A percentile compares a stretch with the other conserved stretches of the same genome.
phyloP scores from a whole-genome alignment of 352 stramenopile genomes.

The Globisporangium mamillatum region DNA sequence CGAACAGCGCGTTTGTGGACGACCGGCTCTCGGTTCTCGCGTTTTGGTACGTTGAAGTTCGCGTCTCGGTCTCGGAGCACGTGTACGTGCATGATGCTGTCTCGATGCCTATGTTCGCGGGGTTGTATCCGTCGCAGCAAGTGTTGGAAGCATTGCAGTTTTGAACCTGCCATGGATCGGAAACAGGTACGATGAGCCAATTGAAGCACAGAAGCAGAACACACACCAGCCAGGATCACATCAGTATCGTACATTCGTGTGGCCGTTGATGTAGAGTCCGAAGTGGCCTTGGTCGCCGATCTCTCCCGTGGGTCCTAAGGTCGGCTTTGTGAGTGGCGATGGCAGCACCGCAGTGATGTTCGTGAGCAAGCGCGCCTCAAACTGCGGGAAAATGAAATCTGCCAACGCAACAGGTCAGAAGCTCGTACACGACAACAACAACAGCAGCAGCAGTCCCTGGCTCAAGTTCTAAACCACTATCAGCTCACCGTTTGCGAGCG shows the following conservation, averaged over 20 bases:
- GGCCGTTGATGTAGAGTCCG: slow-evolving; percentile 86
- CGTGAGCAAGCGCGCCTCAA: slow-evolving; percentile 66
- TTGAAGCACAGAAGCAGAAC: neutral
- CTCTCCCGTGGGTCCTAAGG: slow-evolving; percentile 78
- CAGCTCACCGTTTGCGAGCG: slow-evolving; percentile 41
- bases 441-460: neutral
- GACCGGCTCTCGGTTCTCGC: slow-evolving; percentile 29
- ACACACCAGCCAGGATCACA: neutral
- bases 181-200: neutral
- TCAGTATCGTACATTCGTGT: slow-evolving; percentile 53
- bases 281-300: slow-evolving; percentile 89
- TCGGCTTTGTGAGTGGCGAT: slow-evolving; percentile 38
- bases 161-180: slow-evolving; percentile 46
- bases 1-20: slow-evolving; percentile 40
- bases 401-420: neutral
- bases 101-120: slow-evolving; percentile 12
- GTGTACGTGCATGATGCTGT: slow-evolving; percentile 31
- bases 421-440: too few relatives aligned
- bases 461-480: neutral
- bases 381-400: slow-evolving; percentile 83
- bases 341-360: slow-evolving; percentile 53
- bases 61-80: slow-evolving; percentile 46
- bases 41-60: slow-evolving; percentile 36
- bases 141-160: slow-evolving; percentile 88
- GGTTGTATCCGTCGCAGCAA: slow-evolving; percentile 79